Evolutionary conservation across 2,329 filamentous ascomycete species (phyloP).

Genomic region (Cladophialophora chaetospira): DNA sequence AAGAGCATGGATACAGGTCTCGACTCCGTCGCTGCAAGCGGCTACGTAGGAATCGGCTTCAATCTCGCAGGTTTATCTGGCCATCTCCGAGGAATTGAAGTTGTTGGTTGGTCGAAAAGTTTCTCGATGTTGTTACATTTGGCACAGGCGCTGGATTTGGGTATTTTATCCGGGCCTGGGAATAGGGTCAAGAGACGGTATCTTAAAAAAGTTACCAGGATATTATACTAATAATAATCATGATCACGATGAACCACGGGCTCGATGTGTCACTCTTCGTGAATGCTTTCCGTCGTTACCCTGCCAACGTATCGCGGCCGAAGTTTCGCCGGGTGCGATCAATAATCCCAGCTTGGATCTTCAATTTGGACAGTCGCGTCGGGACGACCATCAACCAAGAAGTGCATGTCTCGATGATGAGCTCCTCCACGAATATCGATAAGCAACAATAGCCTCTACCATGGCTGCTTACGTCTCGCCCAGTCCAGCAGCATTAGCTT

Average conservation of each 20-base stretch:
- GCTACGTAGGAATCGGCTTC: no score
- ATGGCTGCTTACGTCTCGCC: constrained; percentile 41
- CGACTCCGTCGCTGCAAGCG: no score
- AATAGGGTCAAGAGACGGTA: no score
- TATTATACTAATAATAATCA: constrained; percentile 15
- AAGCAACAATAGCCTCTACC: constrained; percentile 15
- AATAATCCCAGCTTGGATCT: neutral
- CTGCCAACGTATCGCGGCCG: constrained; percentile 21
- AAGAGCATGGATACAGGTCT: neutral
- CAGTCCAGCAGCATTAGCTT: constrained; percentile 41
- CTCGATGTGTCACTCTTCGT: no score
- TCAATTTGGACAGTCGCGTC: constrained; percentile 16
- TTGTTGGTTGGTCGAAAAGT: constrained; percentile 11
- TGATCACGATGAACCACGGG: no score
- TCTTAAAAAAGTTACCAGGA: no score
- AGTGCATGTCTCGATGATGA: constrained; percentile 16
- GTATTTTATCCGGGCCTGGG: no score
- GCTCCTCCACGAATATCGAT: constrained; percentile 19
- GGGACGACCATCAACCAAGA: neutral
- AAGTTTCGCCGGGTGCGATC: constrained; percentile 6
- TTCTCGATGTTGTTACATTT: constrained; percentile 17
- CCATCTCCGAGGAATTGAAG: no score
- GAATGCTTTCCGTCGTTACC: no score
- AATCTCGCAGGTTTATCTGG: no score
- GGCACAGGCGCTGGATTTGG: constrained; percentile 20